phyloP scores from a whole-genome alignment of 139 green algal species.

The Chlorella ohadii region DNA sequence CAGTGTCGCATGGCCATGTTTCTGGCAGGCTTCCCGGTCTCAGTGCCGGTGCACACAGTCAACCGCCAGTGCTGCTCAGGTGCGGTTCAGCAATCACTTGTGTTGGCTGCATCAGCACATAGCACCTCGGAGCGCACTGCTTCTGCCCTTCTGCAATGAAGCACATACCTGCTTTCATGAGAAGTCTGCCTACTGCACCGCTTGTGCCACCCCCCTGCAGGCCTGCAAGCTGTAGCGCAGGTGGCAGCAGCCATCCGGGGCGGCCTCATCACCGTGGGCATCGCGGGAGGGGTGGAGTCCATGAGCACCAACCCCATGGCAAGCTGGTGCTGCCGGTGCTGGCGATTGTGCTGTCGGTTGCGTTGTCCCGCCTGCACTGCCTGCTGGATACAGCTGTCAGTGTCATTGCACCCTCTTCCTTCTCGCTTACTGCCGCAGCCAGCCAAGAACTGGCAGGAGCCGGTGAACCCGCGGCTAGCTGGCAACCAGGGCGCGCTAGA shows the following conservation, averaged over 20 bases:
- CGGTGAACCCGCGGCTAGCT: constrained; percentile 87
- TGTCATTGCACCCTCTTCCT: no score
- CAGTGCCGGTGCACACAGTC: constrained; percentile 94
- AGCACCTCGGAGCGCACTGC: no score
- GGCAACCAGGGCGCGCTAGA: constrained; percentile 73
- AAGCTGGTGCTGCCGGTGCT: no score
- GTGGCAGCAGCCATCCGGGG: constrained; percentile 95
- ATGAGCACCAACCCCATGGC: constrained; percentile 97
- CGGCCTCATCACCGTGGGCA: constrained; percentile 94
- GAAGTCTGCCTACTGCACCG: no score
- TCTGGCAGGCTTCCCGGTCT: constrained; percentile 93
- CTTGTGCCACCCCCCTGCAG: no score
- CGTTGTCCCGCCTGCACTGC: no score
- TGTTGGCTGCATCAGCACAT: no score
- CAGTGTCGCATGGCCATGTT: constrained; percentile 92
- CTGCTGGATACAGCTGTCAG: no score
- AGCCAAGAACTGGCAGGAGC: constrained; percentile 83
- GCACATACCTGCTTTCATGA: no score
- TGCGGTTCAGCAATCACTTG: background rate
- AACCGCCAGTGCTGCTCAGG: constrained; percentile 77
- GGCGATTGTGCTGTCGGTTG: no score
- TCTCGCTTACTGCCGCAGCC: no score
- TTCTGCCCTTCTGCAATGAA: no score
- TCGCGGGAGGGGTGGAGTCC: constrained; percentile 93
- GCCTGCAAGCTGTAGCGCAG: constrained; percentile 95